Evolutionary conservation across 2,329 filamentous ascomycete genomes (phyloP), one percentile per base, ranked within the genome.

Genomic region (Lachnellula suecica): DNA sequence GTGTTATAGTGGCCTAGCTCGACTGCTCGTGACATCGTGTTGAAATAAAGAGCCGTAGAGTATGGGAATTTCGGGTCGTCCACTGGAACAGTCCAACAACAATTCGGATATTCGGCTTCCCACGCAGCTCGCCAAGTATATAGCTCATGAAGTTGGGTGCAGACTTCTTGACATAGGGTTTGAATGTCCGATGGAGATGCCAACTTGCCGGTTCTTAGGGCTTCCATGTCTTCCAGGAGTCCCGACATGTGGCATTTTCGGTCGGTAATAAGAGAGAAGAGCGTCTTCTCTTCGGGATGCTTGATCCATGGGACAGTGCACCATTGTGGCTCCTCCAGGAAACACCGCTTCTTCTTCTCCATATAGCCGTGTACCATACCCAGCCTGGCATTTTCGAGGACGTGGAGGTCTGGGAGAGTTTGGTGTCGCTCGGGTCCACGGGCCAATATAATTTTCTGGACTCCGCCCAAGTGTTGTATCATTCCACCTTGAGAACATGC

Each of bases 191-290:
- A 15, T 13, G 46, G 45, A 10, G 51, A 34, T 11, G 40, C 40
- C 10, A 45, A 41, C 20, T 22, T 4, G 23, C 46, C 46, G 3
- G 46, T 47, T 22, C 49, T 45, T 31, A 54, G 41, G 13, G 48
- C 51, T 31, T 57, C 54, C 34, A 57, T 49, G 27, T 57, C 54
- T 34, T 54, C 48, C 10, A 57, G 43, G 9, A 57, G 34, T 9
- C 45, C 52, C 20, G 54, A 46, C 5, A 57, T 38, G 24, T 46
- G 24, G 24, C 41, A 46, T 34, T 54, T 49, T 2, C 42, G 17
- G 22, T 57, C 54, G 20, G 24, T 49, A 9, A 57, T 10, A 19
- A 37, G 24, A 13, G 52, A 54, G 17, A 35, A 19, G 13, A 57
- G 35, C 23, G 35, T 27, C 47, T 52, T 57, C 7, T 44, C 34